phyloP scores from a whole-genome alignment of 805 yeast species.

The Sugiyamaella floridensis region DNA sequence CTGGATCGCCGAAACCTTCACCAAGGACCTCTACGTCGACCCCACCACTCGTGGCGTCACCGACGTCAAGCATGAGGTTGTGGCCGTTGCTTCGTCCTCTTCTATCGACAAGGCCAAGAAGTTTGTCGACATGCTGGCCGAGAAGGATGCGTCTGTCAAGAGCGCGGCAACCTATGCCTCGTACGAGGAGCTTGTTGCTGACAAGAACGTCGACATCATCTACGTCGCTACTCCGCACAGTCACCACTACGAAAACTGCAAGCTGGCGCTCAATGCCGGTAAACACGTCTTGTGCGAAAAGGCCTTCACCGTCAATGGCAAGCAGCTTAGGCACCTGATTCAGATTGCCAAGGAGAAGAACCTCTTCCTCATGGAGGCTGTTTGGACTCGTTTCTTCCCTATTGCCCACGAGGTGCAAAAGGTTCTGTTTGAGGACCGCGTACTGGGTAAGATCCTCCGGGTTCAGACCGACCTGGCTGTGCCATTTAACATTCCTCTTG shows the following conservation, averaged over 20 bases:
- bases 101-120: conserved; percentile 20
- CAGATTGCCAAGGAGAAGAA: conserved; percentile 39
- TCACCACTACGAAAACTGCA: conserved; percentile 42
- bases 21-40: conserved; percentile 21
- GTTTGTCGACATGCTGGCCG: conserved; percentile 17
- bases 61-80: conserved; percentile 25
- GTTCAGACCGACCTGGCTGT: conserved; percentile 33
- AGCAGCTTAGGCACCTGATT: conserved; percentile 39
- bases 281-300: conserved; percentile 51
- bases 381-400: conserved; percentile 38
- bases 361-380: conserved; percentile 51
- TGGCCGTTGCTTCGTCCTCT: conserved; percentile 25
- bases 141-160: conserved; percentile 3
- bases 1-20: conserved; percentile 24
- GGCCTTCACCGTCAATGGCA: conserved; percentile 44
- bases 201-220: conserved; percentile 41
- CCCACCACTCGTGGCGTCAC: conserved; percentile 20
- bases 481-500: conserved; percentile 7
- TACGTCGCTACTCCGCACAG: conserved; percentile 52
- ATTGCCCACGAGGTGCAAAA: conserved; percentile 33
- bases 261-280: conserved; percentile 38
- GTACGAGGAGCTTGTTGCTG: conserved; percentile 42
- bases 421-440: conserved; percentile 35
- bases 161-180: conserved; percentile 17
- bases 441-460: conserved; percentile 43